phyloP scores from a whole-genome alignment of 73 alveolate species.

The Paramecium biaurelia region DNA sequence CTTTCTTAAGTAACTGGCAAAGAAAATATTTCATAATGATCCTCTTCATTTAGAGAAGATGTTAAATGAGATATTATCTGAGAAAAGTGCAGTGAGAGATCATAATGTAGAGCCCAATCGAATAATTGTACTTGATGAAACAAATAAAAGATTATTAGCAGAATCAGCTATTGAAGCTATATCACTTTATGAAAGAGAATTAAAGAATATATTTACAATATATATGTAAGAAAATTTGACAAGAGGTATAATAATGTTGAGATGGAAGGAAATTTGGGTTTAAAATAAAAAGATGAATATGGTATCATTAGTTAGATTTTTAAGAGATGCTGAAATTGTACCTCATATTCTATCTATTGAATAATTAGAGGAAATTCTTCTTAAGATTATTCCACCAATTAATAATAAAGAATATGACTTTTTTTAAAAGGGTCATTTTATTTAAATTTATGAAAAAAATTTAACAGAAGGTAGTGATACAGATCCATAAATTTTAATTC shows the following conservation, averaged over 20 bases:
- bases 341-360: slow-evolving; percentile 56
- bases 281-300: slow-evolving; percentile 51
- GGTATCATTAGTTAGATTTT: slow-evolving; percentile 34
- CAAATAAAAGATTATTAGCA: slow-evolving; percentile 52
- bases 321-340: slow-evolving; percentile 57
- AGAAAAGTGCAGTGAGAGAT: slow-evolving; percentile 47
- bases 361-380: slow-evolving; percentile 27
- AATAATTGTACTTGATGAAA: slow-evolving; percentile 49
- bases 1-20: slow-evolving; percentile 51
- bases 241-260: background rate
- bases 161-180: slow-evolving; percentile 41
- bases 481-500: slow-evolving; percentile 50
- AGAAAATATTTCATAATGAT: slow-evolving; percentile 46
- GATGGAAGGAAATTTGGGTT: slow-evolving; percentile 54
- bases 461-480: slow-evolving; percentile 1
- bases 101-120: slow-evolving; percentile 32
- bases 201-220: slow-evolving; percentile 44
- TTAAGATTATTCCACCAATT: slow-evolving; percentile 56
- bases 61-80: slow-evolving; percentile 56
- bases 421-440: slow-evolving; percentile 16
- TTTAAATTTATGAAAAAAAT: slow-evolving; percentile 50
- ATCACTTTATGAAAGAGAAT: slow-evolving; percentile 44
- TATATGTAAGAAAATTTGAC: slow-evolving; percentile 47
- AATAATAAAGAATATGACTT: slow-evolving; percentile 58
- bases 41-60: slow-evolving; percentile 49